Evolutionary conservation across 192 early-diverging fungal genomes (phyloP).

Genomic region (Coemansia umbellata): DNA sequence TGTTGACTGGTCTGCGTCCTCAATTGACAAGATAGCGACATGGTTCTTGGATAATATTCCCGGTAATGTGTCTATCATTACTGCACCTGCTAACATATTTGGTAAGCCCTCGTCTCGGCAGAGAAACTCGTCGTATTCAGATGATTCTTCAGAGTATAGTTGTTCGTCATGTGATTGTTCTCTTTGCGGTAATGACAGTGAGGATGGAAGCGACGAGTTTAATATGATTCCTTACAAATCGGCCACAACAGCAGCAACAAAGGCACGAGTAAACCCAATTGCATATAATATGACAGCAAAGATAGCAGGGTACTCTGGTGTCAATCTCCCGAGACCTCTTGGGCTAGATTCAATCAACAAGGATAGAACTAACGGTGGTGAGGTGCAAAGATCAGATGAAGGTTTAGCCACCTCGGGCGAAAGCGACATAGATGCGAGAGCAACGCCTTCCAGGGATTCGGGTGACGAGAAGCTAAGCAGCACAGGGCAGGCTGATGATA

Average conservation of each 20-base stretch:
- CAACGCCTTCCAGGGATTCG: background rate
- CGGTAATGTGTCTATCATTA: constrained; percentile 40
- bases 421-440: background rate
- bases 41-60: constrained; percentile 54
- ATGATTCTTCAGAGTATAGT: constrained; percentile 20
- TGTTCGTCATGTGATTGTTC: constrained; percentile 47
- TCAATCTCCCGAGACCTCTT: constrained; percentile 31
- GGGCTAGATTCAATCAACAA: constrained; percentile 12
- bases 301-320: constrained; percentile 5
- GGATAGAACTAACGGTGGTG: too few relatives aligned
- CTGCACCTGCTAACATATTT: constrained; percentile 23
- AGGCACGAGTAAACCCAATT: background rate
- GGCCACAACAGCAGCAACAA: background rate
- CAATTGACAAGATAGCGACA: constrained; percentile 45
- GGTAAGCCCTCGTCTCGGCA: constrained; percentile 27
- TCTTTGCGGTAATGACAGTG: constrained; percentile 12
- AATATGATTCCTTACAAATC: background rate
- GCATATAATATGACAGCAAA: background rate
- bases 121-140: constrained; percentile 13
- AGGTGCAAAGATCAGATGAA: too few relatives aligned
- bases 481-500: background rate
- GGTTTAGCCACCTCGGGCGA: too few relatives aligned
- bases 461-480: background rate
- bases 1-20: constrained; percentile 43
- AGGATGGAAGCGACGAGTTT: background rate